Evolutionary conservation across 306 rosid species (phyloP).

Genomic region (Morella rubra): DNA sequence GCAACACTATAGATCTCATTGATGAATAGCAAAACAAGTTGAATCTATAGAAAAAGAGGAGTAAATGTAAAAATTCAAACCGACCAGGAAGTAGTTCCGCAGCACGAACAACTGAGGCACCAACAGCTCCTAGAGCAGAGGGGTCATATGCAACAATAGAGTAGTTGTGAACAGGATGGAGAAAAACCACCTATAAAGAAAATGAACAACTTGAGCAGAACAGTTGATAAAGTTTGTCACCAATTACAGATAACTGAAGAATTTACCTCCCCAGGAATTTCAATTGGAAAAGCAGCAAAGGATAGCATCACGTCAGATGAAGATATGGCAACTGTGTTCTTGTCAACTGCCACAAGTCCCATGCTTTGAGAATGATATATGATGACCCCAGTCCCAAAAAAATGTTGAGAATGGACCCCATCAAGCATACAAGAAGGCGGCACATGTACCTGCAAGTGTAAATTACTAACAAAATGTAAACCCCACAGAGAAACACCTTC

Average conservation of each 20-base stretch:
- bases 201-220: conserved; percentile 17
- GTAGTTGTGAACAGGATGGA: conserved; percentile 95
- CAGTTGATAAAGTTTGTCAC: conserved; percentile 11
- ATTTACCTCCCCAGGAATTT: conserved; percentile 93
- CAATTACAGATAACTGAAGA: conserved; percentile 20
- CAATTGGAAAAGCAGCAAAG: conserved; percentile 93
- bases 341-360: conserved; percentile 90
- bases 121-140: conserved; percentile 82
- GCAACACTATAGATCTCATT: too few species aligned
- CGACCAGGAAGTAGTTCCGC: conserved; percentile 92
- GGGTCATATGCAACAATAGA: conserved; percentile 94
- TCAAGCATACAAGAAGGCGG: conserved; percentile 97
- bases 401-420: conserved; percentile 93
- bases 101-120: conserved; percentile 75
- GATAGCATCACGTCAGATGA: conserved; percentile 88
- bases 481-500: neutral
- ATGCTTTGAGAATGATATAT: conserved; percentile 73
- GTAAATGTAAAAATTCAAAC: conserved; percentile 12
- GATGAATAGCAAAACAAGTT: neutral
- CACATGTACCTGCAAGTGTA: conserved; percentile 78
- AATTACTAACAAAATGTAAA: conserved; percentile 7
- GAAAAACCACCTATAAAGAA: conserved; percentile 77
- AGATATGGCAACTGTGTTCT: conserved; percentile 88
- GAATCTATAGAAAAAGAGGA: conserved; percentile 9
- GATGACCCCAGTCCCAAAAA: conserved; percentile 90